Evolutionary conservation across 305 asterid species (phyloP).

Genomic region (Fraxinus paxiana): DNA sequence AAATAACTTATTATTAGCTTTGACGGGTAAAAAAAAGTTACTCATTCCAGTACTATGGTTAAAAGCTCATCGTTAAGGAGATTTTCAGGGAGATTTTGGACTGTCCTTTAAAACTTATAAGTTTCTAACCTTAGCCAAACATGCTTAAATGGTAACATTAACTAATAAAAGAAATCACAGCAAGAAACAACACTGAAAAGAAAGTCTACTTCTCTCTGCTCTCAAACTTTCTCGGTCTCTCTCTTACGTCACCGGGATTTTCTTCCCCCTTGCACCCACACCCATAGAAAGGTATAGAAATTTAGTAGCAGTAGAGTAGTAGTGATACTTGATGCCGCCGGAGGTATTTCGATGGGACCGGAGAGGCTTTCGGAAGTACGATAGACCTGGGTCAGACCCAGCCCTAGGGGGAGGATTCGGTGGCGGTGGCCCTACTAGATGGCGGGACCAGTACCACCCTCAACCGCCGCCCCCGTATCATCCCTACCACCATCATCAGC

Average conservation of each 20-base stretch:
- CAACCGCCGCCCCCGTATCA: constrained; percentile 43
- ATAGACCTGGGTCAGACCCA: constrained; percentile 33
- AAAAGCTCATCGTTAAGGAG: background rate
- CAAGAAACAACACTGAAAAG: background rate
- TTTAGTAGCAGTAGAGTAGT: background rate
- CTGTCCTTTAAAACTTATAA: background rate
- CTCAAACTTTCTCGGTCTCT: background rate
- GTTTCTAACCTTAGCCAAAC: background rate
- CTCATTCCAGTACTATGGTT: background rate
- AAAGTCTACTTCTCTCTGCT: background rate
- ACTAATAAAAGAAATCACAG: background rate
- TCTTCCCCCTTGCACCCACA: background rate
- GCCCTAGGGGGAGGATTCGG: constrained; percentile 36
- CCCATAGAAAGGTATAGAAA: background rate
- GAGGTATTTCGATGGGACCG: constrained; percentile 65
- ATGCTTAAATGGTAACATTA: background rate
- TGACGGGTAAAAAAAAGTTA: background rate
- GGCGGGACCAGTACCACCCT: constrained; percentile 65
- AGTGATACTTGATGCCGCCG: constrained; percentile 47
- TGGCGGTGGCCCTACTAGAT: constrained; percentile 33
- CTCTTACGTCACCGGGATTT: background rate
- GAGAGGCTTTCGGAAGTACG: constrained; percentile 55
- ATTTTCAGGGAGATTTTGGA: background rate
- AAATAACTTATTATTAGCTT: background rate
- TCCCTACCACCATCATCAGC: constrained; percentile 33